These are phyloP conservation scores for Sonneratia alba DNA, from an alignment of 345 rosid genomes.

Conservation along the genomic window DNA sequence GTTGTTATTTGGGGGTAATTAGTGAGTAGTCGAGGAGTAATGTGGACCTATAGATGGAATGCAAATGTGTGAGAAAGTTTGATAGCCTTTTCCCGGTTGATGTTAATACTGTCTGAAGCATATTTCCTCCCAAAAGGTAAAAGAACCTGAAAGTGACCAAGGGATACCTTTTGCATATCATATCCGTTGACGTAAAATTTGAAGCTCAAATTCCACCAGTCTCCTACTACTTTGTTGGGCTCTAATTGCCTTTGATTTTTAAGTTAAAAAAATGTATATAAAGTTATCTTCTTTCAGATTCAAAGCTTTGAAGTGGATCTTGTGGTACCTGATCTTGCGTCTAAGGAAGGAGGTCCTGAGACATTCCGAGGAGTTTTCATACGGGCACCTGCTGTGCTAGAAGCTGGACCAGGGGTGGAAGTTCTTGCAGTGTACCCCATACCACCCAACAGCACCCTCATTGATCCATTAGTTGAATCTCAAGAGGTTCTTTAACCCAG, in stretches of 20 bases:
- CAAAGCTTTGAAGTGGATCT: slow-evolving; percentile 95
- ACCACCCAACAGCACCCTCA: slow-evolving; percentile 27
- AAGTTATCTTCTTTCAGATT: slow-evolving; percentile 27
- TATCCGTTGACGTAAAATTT: not conserved
- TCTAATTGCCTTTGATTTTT: not conserved
- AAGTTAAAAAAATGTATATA: not conserved
- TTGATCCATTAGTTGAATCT: slow-evolving; percentile 48
- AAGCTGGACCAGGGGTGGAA: slow-evolving; percentile 73
- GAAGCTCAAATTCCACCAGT: not conserved
- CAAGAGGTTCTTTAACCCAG: slow-evolving; percentile 39
- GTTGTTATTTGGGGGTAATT: not conserved
- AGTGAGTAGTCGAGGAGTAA: not conserved
- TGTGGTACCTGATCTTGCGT: slow-evolving; percentile 54
- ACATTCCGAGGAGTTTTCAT: slow-evolving; percentile 85
- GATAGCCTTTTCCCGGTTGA: not conserved
- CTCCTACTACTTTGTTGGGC: not conserved
- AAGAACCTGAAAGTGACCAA: not conserved
- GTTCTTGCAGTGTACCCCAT: slow-evolving; percentile 74
- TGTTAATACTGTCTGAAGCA: not conserved
- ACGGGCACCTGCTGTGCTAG: slow-evolving; percentile 91
- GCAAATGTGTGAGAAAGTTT: no score
- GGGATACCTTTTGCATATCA: not conserved
- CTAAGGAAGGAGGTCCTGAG: slow-evolving; percentile 81
- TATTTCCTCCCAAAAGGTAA: not conserved
- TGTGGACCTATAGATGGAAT: not conserved